Evolutionary conservation across 1,139 yeast genomes (phyloP).

Genomic region (Komagataea norvegica): DNA sequence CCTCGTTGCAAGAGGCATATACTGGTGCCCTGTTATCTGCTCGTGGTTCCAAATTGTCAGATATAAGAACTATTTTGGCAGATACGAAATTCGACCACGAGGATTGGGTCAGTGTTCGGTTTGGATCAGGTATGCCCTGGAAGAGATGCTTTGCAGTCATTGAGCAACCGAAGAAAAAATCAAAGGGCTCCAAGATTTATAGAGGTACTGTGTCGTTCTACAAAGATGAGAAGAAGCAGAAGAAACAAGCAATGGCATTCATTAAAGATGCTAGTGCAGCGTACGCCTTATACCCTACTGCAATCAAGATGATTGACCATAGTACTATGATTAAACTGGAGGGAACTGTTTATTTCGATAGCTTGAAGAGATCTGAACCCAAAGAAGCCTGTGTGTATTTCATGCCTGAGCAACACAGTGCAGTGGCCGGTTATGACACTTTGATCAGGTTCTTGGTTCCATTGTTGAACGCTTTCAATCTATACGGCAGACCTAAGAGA

Average conservation of each 20-base stretch:
- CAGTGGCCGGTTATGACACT: slow-evolving; percentile 94
- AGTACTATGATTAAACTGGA: slow-evolving; percentile 87
- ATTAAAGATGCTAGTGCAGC: slow-evolving; percentile 66
- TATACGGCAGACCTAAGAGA: slow-evolving; percentile 88
- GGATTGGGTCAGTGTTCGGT: slow-evolving; percentile 92
- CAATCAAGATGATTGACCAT: slow-evolving; percentile 72
- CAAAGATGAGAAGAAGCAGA: slow-evolving; percentile 64
- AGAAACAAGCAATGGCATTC: slow-evolving; percentile 76
- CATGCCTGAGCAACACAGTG: slow-evolving; percentile 93
- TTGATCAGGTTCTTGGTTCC: slow-evolving; percentile 85
- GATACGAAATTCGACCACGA: slow-evolving; percentile 85
- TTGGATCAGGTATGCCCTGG: slow-evolving; percentile 99
- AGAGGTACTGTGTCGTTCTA: slow-evolving; percentile 60
- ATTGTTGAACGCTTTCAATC: slow-evolving; percentile 74
- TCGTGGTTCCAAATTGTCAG: slow-evolving; percentile 80
- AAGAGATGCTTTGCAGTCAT: slow-evolving; percentile 90
- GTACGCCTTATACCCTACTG: slow-evolving; percentile 92
- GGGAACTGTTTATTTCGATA: slow-evolving; percentile 65
- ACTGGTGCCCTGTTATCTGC: slow-evolving; percentile 91
- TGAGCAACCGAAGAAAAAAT: slow-evolving; percentile 56
- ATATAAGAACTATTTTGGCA: slow-evolving; percentile 76
- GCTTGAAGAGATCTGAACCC: slow-evolving; percentile 50
- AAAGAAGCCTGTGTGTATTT: slow-evolving; percentile 80
- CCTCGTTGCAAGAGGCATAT: slow-evolving; percentile 85
- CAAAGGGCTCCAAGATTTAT: slow-evolving; percentile 31